Percentiles rank a stretch among this genome's conserved stretches.
phyloP scores from a whole-genome alignment of 345 rosid genomes.

The Clausena lansium region DNA sequence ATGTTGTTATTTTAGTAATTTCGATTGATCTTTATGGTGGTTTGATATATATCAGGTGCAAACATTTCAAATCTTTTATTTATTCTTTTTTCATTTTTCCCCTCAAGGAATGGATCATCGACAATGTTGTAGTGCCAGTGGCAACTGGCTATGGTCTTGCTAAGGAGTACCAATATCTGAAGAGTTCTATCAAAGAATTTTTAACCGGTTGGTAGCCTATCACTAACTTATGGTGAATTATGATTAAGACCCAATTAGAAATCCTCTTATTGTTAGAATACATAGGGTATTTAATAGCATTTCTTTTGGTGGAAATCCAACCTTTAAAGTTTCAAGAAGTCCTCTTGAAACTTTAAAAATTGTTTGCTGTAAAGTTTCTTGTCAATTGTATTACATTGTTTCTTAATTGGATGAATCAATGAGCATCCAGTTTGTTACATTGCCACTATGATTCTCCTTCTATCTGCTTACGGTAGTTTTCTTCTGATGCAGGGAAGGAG shows the following conservation, averaged over 20 bases:
- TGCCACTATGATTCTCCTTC: background rate
- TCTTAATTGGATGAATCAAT: background rate
- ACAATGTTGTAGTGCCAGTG: slow-evolving; percentile 75
- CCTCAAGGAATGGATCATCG: slow-evolving; percentile 79
- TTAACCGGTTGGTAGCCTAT: slow-evolving; percentile 60
- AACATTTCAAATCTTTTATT: slow-evolving; percentile 10
- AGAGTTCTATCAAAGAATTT: slow-evolving; percentile 63
- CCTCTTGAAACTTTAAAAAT: background rate
- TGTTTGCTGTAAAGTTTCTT: background rate
- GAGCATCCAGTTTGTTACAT: background rate
- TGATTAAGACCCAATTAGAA: background rate
- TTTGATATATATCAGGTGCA: background rate
- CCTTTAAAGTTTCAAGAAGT: no score
- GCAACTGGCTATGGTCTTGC: slow-evolving; percentile 69
- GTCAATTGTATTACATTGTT: background rate
- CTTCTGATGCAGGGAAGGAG: slow-evolving; percentile 53
- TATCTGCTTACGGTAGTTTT: background rate
- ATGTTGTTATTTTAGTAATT: background rate
- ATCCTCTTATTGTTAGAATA: background rate
- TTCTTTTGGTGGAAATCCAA: background rate
- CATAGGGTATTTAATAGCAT: background rate
- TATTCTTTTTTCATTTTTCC: slow-evolving; percentile 13
- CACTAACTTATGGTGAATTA: background rate
- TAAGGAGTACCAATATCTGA: slow-evolving; percentile 76
- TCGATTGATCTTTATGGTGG: background rate